Base-by-base conservation (phyloP, 2,329 filamentous ascomycete genomes). In the Beauveria bassiana region DNA sequence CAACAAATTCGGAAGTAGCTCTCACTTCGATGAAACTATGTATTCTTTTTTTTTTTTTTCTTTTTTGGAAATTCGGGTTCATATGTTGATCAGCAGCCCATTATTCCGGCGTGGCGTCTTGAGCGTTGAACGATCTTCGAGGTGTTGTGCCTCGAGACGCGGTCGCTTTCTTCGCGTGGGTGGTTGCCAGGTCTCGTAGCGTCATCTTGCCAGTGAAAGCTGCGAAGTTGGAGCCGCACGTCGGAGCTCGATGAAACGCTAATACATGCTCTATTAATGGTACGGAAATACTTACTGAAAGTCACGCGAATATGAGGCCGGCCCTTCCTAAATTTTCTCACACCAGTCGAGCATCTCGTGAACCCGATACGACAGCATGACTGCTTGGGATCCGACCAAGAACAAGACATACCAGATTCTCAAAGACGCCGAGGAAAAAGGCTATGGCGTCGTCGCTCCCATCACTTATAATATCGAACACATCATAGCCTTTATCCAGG, bases 401-500 rank as follows among this genome's bases (percentile, higher is more conserved):
- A 69, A 69, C 62, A 67, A 67, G 49, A 68, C 68, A 1, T 67
- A 64, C 52, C 65, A 68, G 31, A 83, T 86, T 65, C 77, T 86
- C 65, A 71, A 79, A 65, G 79, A 79, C 43, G 83, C 83, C 18
- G 76, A 80, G 62, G 71, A 74, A 55, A 79, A 81, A 62, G 46
- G 57, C 31, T 87, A 87, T 66, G 84, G 80, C 56, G 78, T 87
- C 10, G 68, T 76, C 14, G 68, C 79, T 72, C 66, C 81, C 61
- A 89, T 85, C 56, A 69, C 85, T 82, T 5, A 90, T 78, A 88
- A 90, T 69, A 76, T 90, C 62, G 88, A 91, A 75, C 84, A 84
- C 53, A 86, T 91, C 65, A 77, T 90, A 4, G 87, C 86, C 14
- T 82, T 83, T 14, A 82, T 90, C 55, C 79, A 81, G 63, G 88